phyloP scores from a whole-genome alignment of 768 basidiomycete genomes.

The Phlebiopsis flavidoalba region DNA sequence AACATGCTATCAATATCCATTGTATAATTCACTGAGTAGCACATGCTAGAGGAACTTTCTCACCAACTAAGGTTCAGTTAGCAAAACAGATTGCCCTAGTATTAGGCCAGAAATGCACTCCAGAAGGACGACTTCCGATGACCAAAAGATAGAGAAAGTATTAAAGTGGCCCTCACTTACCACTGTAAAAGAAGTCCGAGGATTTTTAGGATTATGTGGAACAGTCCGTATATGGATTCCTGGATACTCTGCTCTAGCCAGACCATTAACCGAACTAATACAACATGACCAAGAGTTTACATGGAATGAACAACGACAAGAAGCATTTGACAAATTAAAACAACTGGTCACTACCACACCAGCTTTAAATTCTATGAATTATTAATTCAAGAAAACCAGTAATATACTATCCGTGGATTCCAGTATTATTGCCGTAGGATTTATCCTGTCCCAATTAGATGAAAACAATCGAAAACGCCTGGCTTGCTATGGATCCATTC shows the following conservation, averaged over 20 bases:
- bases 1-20: constrained; percentile 14
- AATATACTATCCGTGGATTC: constrained; percentile 35
- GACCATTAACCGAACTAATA: constrained; percentile 12
- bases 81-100: not conserved
- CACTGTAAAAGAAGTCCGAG: constrained; percentile 13
- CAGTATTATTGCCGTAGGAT: constrained; percentile 29
- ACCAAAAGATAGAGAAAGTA: constrained; percentile 10
- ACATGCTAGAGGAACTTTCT: constrained; percentile 11
- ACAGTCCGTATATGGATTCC: constrained; percentile 16
- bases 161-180: constrained; percentile 7
- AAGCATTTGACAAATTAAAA: constrained; percentile 26
- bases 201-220: constrained; percentile 17
- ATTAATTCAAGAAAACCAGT: constrained; percentile 21
- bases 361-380: constrained; percentile 29
- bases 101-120: constrained; percentile 1
- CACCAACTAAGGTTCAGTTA: constrained; percentile 1
- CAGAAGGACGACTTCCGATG: constrained; percentile 9
- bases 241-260: constrained; percentile 6
- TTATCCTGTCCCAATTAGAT: constrained; percentile 30
- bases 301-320: constrained; percentile 26
- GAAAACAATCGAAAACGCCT: constrained; percentile 17
- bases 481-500: constrained; percentile 29
- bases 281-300: constrained; percentile 23
- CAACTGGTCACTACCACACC: constrained; percentile 19
- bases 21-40: constrained; percentile 14